Conservation (phyloP, 306 rosid genomes). For the Pyrus bretschneideri region DNA sequence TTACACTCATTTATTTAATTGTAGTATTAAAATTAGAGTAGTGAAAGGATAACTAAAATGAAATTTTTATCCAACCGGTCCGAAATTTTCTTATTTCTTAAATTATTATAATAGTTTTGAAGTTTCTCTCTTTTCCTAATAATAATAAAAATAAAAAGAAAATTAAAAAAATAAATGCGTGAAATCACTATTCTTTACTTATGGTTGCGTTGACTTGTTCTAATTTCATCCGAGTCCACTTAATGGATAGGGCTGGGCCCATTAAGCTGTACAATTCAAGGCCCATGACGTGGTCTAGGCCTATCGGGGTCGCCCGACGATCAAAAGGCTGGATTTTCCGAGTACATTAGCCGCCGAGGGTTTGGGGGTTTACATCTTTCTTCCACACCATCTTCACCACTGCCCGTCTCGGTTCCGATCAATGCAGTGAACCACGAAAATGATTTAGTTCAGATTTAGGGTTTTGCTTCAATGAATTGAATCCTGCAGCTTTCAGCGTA, state of each 20-base stretch:
- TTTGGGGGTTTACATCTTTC: background rate
- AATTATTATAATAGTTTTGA: no score
- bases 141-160: no score
- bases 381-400: background rate
- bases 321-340: background rate
- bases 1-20: no score
- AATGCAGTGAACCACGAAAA: background rate
- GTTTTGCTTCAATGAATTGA: background rate
- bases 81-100: no score
- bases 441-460: background rate
- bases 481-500: background rate
- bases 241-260: background rate
- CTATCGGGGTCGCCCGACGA: background rate
- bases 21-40: no score
- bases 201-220: background rate
- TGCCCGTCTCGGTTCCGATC: background rate
- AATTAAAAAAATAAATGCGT: no score
- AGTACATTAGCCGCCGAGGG: background rate
- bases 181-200: no score
- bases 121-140: no score
- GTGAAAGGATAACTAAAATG: no score
- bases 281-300: background rate
- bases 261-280: background rate
- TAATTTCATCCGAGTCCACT: background rate
- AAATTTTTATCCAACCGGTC: no score